These are phyloP conservation scores for Pezicula neosporulosa DNA, from an alignment of 2,329 filamentous ascomycete species.

Conservation along the genomic window DNA sequence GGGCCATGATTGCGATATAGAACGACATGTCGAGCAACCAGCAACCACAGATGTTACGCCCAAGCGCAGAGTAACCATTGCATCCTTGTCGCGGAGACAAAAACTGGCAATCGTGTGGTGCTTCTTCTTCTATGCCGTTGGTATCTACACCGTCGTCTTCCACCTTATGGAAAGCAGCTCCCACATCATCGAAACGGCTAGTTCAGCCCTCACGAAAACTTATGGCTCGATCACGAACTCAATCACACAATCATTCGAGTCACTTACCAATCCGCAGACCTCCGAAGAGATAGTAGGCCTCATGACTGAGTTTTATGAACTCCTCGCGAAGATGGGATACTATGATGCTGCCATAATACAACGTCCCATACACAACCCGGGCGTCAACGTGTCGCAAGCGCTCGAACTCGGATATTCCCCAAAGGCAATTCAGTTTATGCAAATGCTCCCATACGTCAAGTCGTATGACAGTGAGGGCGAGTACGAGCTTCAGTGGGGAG, in stretches of 20 bases:
- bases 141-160: neutral
- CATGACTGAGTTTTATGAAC: slow-evolving; percentile 13
- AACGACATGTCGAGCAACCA: no score
- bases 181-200: neutral
- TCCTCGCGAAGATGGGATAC: slow-evolving; percentile 14
- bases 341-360: slow-evolving; percentile 2
- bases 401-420: slow-evolving; percentile 5
- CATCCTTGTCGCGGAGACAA: no score
- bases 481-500: slow-evolving; percentile 2
- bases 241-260: neutral
- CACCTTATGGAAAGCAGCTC: neutral
- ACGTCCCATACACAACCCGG: slow-evolving; percentile 5
- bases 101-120: neutral
- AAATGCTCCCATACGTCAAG: slow-evolving; percentile 14
- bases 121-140: neutral
- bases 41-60: no score
- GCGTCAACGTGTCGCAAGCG: slow-evolving; percentile 7
- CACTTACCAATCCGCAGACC: neutral
- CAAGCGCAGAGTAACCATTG: no score
- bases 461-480: neutral
- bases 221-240: slow-evolving; percentile 1
- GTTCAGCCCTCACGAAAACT: neutral
- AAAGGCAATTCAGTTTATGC: slow-evolving; percentile 8
- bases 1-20: no score
- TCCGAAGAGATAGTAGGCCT: slow-evolving; percentile 4